A percentile compares a stretch with the other conserved stretches of the same genome.
These are phyloP conservation scores for Microascus cirrosus DNA, from an alignment of 2,329 filamentous ascomycete genomes.

Conservation along the genomic window DNA sequence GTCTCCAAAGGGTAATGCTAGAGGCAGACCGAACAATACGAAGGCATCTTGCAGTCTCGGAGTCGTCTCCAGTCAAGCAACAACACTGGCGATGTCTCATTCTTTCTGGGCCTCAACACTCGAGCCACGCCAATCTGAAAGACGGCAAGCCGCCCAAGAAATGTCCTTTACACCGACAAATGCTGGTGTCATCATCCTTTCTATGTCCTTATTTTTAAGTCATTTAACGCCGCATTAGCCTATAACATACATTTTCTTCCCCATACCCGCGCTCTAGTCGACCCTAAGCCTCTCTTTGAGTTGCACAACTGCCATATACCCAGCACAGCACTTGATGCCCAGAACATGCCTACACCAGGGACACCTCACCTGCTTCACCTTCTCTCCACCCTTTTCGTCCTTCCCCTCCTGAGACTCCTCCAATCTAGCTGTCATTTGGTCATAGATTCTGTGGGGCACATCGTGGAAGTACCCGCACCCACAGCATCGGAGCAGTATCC, in stretches of 20 bases:
- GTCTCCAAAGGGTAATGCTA: too few relatives aligned
- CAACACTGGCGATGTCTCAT: too few relatives aligned
- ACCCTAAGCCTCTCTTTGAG: constrained; percentile 55
- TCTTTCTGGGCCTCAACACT: too few relatives aligned
- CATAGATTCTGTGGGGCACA: constrained; percentile 52
- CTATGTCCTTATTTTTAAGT: not conserved
- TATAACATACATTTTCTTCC: not conserved
- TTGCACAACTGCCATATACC: constrained; percentile 55
- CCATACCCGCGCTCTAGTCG: constrained; percentile 23
- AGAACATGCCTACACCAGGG: constrained; percentile 65
- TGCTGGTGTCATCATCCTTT: not conserved
- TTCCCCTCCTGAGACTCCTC: not conserved
- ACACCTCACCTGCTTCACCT: constrained; percentile 40
- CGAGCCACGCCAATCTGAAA: too few relatives aligned
- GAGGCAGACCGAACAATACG: too few relatives aligned
- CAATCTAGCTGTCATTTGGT: constrained; percentile 40
- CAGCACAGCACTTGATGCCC: constrained; percentile 57
- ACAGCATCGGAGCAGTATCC: constrained; percentile 57
- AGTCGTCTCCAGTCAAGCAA: too few relatives aligned
- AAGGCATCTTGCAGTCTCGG: too few relatives aligned
- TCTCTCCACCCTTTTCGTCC: constrained; percentile 10
- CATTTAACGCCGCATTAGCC: not conserved
- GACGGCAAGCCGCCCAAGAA: too few relatives aligned
- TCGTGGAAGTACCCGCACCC: constrained; percentile 54
- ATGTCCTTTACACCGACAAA: not conserved